Evolutionary conservation across 495 filamentous ascomycete species (phyloP).

Genomic region (Apodospora peruviana): DNA sequence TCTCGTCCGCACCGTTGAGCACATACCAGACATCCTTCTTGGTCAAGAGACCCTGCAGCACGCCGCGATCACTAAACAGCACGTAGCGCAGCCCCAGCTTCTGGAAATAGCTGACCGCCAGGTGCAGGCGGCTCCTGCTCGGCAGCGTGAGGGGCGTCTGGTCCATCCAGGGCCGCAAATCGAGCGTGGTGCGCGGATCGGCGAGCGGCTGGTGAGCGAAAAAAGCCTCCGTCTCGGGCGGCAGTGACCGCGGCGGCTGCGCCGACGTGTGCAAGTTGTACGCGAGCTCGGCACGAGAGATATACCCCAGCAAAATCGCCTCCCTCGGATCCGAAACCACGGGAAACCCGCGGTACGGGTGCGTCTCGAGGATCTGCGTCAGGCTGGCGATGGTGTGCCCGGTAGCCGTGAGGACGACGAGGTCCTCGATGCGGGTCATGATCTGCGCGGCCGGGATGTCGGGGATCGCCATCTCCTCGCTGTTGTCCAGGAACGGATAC

Average conservation of each 20-base stretch:
- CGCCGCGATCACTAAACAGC: constrained; percentile 75
- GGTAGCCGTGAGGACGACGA: constrained; percentile 77
- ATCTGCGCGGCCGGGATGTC: constrained; percentile 79
- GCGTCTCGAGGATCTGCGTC: constrained; percentile 58
- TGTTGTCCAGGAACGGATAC: constrained; percentile 93
- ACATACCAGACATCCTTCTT: constrained; percentile 99
- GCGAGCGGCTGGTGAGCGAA: constrained; percentile 80
- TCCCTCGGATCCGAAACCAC: constrained; percentile 72
- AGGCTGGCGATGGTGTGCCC: constrained; percentile 82
- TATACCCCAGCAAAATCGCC: constrained; percentile 81
- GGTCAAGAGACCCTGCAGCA: constrained; percentile 78
- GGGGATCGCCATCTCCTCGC: constrained; percentile 74
- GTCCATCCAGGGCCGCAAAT: constrained; percentile 96
- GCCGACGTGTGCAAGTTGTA: constrained; percentile 65
- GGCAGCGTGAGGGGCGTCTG: constrained; percentile 92
- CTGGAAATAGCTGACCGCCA: constrained; percentile 88
- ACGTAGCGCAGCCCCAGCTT: constrained; percentile 89
- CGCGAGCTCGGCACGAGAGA: constrained; percentile 83
- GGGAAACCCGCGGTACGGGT: constrained; percentile 87
- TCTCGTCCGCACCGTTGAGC: constrained; percentile 72
- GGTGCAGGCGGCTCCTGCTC: constrained; percentile 62
- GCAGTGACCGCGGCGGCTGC: constrained; percentile 49
- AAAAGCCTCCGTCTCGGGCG: constrained; percentile 69
- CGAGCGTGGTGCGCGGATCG: constrained; percentile 71
- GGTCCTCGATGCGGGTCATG: constrained; percentile 89